Evolutionary conservation across 2,329 filamentous ascomycete genomes (phyloP).

Genomic region (Cercospora zeina): DNA sequence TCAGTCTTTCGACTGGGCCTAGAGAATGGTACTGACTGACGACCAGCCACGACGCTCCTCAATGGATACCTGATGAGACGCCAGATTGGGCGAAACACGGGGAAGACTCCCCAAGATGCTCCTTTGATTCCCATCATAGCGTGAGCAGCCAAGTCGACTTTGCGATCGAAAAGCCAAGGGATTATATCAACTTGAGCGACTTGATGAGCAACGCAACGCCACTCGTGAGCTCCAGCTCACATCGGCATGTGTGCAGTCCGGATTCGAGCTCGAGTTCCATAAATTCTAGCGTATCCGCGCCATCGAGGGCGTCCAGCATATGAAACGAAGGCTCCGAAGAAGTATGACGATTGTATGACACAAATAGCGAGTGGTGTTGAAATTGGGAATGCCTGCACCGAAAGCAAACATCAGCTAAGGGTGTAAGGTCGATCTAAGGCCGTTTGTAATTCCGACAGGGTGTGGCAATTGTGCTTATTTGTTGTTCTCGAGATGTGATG

Average conservation of each 20-base stretch:
- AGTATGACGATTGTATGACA: not conserved
- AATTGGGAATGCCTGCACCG: not conserved
- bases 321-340: not conserved
- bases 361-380: not conserved
- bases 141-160: conserved; percentile 12
- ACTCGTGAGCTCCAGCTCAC: conserved; percentile 4
- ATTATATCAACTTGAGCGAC: conserved; percentile 23
- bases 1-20: conserved; percentile 9
- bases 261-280: not conserved
- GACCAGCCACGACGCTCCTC: conserved; percentile 20
- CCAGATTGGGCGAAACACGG: conserved; percentile 21
- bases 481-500: not conserved
- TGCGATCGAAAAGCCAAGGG: conserved; percentile 20
- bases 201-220: conserved; percentile 6
- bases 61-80: conserved; percentile 22
- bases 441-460: not conserved
- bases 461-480: not conserved
- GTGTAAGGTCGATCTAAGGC: not conserved
- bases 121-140: conserved; percentile 20
- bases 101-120: conserved; percentile 24
- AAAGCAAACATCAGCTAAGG: not conserved
- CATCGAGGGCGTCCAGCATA: conserved; percentile 12
- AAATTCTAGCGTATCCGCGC: conserved; percentile 9
- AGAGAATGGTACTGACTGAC: conserved; percentile 14
- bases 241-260: conserved; percentile 11